Evolutionary conservation across 75 land plant genomes (phyloP).

Genomic region (Picea glauca): DNA sequence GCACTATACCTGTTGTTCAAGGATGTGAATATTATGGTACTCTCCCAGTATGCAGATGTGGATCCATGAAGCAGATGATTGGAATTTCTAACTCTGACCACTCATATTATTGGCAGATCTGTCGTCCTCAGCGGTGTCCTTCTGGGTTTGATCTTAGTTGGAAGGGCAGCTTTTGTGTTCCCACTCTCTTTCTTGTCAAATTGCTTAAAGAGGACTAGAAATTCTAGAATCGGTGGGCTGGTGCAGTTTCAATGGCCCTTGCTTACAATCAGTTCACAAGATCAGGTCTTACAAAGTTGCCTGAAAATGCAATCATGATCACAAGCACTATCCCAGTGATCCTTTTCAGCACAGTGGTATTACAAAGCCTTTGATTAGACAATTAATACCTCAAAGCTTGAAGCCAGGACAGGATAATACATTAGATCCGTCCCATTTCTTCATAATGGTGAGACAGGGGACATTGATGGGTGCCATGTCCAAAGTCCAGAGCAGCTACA

Average conservation of each 20-base stretch:
- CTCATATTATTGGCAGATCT: slow-evolving; percentile 24
- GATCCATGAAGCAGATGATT: no score
- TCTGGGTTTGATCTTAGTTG: slow-evolving; percentile 51
- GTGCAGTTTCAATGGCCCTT: slow-evolving; percentile 92
- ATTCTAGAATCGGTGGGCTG: slow-evolving; percentile 35
- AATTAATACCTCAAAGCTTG: slow-evolving; percentile 49
- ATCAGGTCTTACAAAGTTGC: slow-evolving; percentile 46
- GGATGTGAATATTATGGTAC: no score
- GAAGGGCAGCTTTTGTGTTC: slow-evolving; percentile 85
- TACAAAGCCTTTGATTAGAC: slow-evolving; percentile 69
- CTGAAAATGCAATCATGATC: slow-evolving; percentile 73
- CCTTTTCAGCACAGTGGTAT: slow-evolving; percentile 91
- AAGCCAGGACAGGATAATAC: slow-evolving; percentile 16
- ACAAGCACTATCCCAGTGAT: slow-evolving; percentile 88
- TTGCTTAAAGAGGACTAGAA: slow-evolving; percentile 24
- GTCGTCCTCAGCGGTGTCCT: slow-evolving; percentile 51
- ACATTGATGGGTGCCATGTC: no score
- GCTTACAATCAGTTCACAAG: slow-evolving; percentile 88
- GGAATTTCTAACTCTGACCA: no score
- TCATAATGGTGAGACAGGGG: no score
- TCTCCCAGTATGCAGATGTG: no score
- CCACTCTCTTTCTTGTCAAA: slow-evolving; percentile 80
- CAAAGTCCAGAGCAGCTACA: no score
- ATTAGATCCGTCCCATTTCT: slow-evolving; percentile 44
- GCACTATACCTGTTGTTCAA: no score